Evolutionary conservation across 306 rosid species (phyloP).

Genomic region (Quillaja saponaria): DNA sequence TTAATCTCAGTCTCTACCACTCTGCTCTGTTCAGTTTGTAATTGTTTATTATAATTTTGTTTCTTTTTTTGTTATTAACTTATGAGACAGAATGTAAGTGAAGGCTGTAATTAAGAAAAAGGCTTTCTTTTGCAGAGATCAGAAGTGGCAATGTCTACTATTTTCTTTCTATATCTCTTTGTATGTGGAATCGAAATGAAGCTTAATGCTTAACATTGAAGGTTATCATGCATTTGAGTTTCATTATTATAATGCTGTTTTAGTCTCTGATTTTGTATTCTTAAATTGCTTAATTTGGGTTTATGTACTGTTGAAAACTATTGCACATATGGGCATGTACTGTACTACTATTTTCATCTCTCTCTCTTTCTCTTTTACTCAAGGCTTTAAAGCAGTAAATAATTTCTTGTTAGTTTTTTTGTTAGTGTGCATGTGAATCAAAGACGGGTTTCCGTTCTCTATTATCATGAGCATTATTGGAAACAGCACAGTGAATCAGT

Average conservation of each 20-base stretch:
- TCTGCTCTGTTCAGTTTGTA: background rate
- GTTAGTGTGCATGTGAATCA: slow-evolving; percentile 42
- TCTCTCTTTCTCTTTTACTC: slow-evolving; percentile 17
- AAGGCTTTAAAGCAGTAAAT: background rate
- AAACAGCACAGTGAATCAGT: background rate
- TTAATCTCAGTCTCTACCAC: background rate
- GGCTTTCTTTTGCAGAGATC: background rate
- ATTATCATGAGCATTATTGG: slow-evolving; percentile 21
- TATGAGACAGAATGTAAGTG: slow-evolving; percentile 19
- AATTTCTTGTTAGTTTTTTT: no score
- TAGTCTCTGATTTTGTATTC: background rate
- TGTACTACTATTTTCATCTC: slow-evolving; percentile 15
- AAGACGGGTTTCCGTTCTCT: slow-evolving; percentile 41
- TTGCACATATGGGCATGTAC: slow-evolving; percentile 7
- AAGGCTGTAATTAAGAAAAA: slow-evolving; percentile 25
- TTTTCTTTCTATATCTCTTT: background rate
- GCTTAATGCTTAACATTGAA: background rate
- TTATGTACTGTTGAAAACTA: slow-evolving; percentile 18
- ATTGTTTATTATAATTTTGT: slow-evolving; percentile 1
- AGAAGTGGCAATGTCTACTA: background rate
- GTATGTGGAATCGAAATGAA: background rate
- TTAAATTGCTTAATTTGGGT: slow-evolving; percentile 36
- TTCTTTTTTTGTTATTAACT: background rate
- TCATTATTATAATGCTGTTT: slow-evolving; percentile 19
- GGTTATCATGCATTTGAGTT: background rate